Evolutionary conservation across 225 moss, liverwort and hornwort genomes (phyloP).

Genomic region (Polytrichum formosum): DNA sequence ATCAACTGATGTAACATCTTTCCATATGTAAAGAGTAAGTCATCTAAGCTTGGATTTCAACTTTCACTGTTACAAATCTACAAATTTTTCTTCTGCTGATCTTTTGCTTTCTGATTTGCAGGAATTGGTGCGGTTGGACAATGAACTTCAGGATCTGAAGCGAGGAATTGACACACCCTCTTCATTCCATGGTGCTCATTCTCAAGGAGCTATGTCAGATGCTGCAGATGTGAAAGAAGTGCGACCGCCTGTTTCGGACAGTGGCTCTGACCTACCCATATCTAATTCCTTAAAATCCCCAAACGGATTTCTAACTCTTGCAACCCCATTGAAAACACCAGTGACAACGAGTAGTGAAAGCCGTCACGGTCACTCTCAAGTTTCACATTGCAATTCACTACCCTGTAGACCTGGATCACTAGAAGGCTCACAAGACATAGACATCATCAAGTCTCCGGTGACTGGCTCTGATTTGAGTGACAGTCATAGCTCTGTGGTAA

Average conservation of each 20-base stretch:
- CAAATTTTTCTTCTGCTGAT: background rate
- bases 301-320: constrained; percentile 14
- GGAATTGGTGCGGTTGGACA: constrained; percentile 74
- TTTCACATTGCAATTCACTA: constrained; percentile 26
- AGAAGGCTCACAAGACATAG: constrained; percentile 35
- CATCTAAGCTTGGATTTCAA: no score
- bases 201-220: constrained; percentile 21
- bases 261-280: constrained; percentile 18
- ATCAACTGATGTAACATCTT: no score
- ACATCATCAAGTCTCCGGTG: constrained; percentile 22
- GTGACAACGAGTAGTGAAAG: constrained; percentile 22
- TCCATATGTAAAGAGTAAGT: no score
- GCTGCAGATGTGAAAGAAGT: constrained; percentile 22
- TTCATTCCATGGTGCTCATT: constrained; percentile 23
- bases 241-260: constrained; percentile 10
- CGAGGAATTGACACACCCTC: constrained; percentile 50
- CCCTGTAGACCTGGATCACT: constrained; percentile 24
- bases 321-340: constrained; percentile 15
- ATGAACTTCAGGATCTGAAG: constrained; percentile 67
- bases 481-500: constrained; percentile 44
- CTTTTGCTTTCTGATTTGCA: constrained; percentile 20
- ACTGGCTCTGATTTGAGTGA: constrained; percentile 57
- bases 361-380: constrained; percentile 21
- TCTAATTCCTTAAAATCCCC: constrained; percentile 8
- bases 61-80: no score